These are phyloP conservation scores for Blepharisma stoltei DNA, from an alignment of 73 alveolate species.

Conservation along the genomic window DNA sequence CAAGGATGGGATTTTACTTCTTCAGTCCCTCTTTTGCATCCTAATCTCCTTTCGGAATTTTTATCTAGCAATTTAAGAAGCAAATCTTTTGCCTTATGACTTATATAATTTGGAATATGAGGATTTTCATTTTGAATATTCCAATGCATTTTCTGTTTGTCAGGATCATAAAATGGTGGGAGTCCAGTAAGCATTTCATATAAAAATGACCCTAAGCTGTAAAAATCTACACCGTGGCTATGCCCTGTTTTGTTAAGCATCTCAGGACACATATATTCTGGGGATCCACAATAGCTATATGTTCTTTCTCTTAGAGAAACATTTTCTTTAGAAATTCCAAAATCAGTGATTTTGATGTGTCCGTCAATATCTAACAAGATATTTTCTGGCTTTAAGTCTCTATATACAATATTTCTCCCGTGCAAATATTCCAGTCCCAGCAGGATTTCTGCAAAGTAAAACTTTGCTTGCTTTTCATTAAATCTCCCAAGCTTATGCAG, in stretches of 20 bases:
- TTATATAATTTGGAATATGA: constrained; percentile 39
- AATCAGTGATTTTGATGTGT: constrained; percentile 78
- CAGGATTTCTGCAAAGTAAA: constrained; percentile 49
- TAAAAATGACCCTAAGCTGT: constrained; percentile 82
- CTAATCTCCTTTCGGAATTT: constrained; percentile 58
- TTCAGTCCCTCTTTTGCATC: constrained; percentile 30
- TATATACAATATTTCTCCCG: constrained; percentile 27
- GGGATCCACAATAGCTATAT: constrained; percentile 85
- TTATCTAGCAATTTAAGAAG: constrained; percentile 46
- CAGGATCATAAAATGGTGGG: constrained; percentile 61
- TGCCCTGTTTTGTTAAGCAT: constrained; percentile 72
- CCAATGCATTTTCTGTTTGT: constrained; percentile 47
- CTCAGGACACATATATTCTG: constrained; percentile 89
- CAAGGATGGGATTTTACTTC: constrained; percentile 31
- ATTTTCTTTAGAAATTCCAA: constrained; percentile 73
- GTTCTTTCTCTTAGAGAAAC: constrained; percentile 41
- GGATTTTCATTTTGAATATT: constrained; percentile 37
- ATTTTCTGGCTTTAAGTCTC: constrained; percentile 75
- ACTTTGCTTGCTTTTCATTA: constrained; percentile 69
- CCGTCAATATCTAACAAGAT: constrained; percentile 82
- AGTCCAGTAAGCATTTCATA: constrained; percentile 82
- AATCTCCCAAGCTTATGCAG: constrained; percentile 55
- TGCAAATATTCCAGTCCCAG: constrained; percentile 36
- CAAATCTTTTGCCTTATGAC: constrained; percentile 41
- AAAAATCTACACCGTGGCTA: constrained; percentile 66